Conservation (phyloP, 2,329 filamentous ascomycete genomes). For the Botrytis elliptica region DNA sequence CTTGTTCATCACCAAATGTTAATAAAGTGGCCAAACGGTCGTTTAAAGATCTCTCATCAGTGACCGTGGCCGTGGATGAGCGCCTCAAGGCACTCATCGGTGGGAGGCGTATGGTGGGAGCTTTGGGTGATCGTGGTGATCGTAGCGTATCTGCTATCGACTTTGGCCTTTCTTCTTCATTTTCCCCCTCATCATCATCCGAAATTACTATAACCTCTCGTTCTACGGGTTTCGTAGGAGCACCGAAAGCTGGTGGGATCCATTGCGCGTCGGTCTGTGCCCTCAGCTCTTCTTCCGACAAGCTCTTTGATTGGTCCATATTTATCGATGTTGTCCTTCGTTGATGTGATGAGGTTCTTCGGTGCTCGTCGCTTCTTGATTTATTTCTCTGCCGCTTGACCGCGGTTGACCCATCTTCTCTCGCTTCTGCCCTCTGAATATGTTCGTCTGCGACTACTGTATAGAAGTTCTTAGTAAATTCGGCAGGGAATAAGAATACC, state of each 20-base stretch:
- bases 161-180: background rate
- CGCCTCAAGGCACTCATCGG: background rate
- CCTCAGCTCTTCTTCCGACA: constrained; percentile 27
- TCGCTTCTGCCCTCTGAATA: constrained; percentile 23
- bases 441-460: constrained; percentile 27
- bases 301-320: constrained; percentile 22
- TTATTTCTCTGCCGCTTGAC: constrained; percentile 29
- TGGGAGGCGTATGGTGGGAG: background rate
- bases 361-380: background rate
- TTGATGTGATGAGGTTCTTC: background rate
- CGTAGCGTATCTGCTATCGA: constrained; percentile 12
- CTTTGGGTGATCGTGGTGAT: background rate
- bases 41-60: constrained; percentile 4
- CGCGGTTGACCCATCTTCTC: constrained; percentile 26
- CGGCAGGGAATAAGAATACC: background rate
- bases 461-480: constrained; percentile 11
- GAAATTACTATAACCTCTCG: constrained; percentile 10
- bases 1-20: constrained; percentile 8
- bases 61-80: background rate
- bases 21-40: constrained; percentile 9
- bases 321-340: background rate
- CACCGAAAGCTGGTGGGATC: constrained; percentile 27
- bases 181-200: constrained; percentile 15
- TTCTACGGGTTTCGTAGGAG: constrained; percentile 4
- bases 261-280: constrained; percentile 27